Percentiles rank a stretch among this genome's conserved stretches.
phyloP scores from a whole-genome alignment of 805 yeast species.

The Lipomyces starkeyi region DNA sequence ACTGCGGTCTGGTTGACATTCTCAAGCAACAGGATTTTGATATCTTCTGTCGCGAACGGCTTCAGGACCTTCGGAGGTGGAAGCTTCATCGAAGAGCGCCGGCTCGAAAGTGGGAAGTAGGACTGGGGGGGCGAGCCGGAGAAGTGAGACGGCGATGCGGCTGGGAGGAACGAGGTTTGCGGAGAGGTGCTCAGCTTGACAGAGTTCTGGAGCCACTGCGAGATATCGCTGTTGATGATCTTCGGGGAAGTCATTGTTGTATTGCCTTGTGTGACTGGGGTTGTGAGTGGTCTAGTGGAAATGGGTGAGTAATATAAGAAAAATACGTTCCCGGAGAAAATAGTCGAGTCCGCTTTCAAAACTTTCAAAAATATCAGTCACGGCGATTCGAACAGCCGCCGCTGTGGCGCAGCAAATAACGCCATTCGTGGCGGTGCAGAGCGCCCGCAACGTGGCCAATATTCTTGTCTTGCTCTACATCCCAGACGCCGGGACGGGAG shows the following conservation, averaged over 20 bases:
- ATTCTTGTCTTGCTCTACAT: too few relatives aligned
- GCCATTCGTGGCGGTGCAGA: constrained; percentile 8
- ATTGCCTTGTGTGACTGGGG: neutral
- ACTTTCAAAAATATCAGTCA: constrained; percentile 1
- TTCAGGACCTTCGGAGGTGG: constrained; percentile 66
- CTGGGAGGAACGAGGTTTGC: constrained; percentile 29
- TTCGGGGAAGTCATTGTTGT: constrained; percentile 31
- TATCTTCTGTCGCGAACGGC: constrained; percentile 95
- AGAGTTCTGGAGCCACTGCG: constrained; percentile 30
- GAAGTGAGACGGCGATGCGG: constrained; percentile 32
- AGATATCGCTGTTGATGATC: constrained; percentile 30
- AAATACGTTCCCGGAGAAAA: neutral
- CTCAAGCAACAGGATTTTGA: constrained; percentile 87
- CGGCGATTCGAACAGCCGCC: neutral
- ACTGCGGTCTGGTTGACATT: constrained; percentile 94
- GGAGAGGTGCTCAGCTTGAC: constrained; percentile 37
- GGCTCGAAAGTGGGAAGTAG: constrained; percentile 24
- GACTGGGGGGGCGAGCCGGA: constrained; percentile 37
- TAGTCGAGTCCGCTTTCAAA: neutral
- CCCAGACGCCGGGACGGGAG: too few relatives aligned
- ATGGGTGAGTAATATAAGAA: neutral
- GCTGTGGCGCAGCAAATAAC: constrained; percentile 3
- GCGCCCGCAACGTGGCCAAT: too few relatives aligned
- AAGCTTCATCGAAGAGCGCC: constrained; percentile 33
- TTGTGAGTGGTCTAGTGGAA: neutral